Evolutionary conservation across 495 filamentous ascomycete genomes (phyloP), one percentile per base, ranked within the genome.

Genomic region (Trichoderma reesei): DNA sequence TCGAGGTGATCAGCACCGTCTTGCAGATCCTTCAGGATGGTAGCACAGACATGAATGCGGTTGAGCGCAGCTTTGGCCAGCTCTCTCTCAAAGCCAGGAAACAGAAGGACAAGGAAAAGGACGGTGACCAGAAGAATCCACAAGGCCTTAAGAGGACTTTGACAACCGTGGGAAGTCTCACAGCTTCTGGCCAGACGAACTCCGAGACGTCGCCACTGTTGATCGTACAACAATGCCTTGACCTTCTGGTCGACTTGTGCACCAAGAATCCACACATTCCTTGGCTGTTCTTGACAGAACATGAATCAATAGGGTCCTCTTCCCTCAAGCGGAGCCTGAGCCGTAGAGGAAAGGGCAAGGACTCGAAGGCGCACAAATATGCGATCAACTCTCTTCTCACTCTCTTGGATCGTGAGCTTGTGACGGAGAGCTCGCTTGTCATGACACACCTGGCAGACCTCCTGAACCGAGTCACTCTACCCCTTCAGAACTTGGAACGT

Each of bases 11-110:
- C 72, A 94, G 89, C 71, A 86, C 92, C 60, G 79, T 99, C 37
- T 83, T 99, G 10, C 91, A 92, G 65, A 92, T 99, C 66, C 78
- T 99, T n/a, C 94, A 97, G 69, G 94, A 99, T 72, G 95, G 94
- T 61, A 96, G 90, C 73, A 83, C 85, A 16, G 95, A 99, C 76
- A 87, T 95, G 73, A 86, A 87, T 64, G 93, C 94, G 7, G 91
- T 99, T 38, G 94, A 99, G 74, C 85, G 92, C 65, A 97, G 91
- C 75, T 99, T 98, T 72, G 84, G 89, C 61, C 91, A 96, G 64
- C 82, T 99, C 3, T 96, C 94, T 10, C 79, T 96, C 44, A 88
- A 91, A 65, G 94, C 94, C 33, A 96, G 91, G 77, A 88, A 94
- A 69, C 81, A 88, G 18, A 80, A 83, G 56, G 82, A 83, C 16